Conservation (phyloP, 1,139 yeast genomes). For the Pichia sp. region DNA sequence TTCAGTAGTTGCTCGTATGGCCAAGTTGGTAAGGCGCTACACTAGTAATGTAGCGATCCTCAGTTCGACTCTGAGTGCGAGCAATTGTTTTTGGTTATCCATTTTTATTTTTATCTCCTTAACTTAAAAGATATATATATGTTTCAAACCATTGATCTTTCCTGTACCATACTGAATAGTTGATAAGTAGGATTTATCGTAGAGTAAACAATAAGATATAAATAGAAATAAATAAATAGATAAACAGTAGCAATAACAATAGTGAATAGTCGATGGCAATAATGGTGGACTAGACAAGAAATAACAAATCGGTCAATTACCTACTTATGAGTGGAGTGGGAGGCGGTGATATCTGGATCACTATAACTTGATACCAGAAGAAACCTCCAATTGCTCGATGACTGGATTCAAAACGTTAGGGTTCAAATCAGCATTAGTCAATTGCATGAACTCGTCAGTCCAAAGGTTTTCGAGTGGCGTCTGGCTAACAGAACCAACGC, state of each 20-base stretch:
- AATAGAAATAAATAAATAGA: neutral
- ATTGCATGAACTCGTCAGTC: constrained; percentile 74
- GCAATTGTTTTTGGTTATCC: constrained; percentile 14
- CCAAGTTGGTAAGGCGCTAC: constrained; percentile 27
- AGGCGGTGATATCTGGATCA: neutral
- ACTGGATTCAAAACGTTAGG: constrained; percentile 61
- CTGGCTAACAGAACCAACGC: constrained; percentile 62
- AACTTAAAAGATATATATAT: too few species aligned
- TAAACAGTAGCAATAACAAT: neutral
- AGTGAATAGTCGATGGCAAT: neutral
- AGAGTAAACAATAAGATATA: neutral
- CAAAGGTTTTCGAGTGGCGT: constrained; percentile 55
- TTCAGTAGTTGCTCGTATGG: constrained; percentile 21
- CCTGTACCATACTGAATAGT: too few species aligned
- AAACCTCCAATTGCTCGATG: constrained; percentile 57
- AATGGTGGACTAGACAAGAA: neutral
- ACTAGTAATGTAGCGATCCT: constrained; percentile 27
- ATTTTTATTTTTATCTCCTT: too few species aligned
- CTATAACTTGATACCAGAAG: constrained; percentile 52
- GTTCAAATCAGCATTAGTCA: constrained; percentile 60
- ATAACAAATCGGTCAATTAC: neutral
- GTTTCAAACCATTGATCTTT: too few species aligned
- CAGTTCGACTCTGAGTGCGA: constrained; percentile 25
- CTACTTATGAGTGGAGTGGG: neutral
- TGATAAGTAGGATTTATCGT: neutral